phyloP scores from a whole-genome alignment of 495 filamentous ascomycete genomes.

The Penicillium pulvis region DNA sequence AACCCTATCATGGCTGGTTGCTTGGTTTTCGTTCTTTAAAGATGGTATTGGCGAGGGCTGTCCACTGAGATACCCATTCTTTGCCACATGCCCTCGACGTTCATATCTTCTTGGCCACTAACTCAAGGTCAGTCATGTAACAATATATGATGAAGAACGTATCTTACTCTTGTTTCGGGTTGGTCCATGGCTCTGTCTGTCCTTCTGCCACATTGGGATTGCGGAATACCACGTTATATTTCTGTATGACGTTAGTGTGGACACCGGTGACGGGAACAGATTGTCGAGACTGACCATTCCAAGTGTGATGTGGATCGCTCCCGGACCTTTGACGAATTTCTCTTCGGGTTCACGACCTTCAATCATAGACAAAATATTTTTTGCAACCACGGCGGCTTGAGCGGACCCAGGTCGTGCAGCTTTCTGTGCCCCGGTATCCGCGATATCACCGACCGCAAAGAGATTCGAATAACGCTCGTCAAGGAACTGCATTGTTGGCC shows the following conservation, averaged over 20 bases:
- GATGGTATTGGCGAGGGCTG: conserved; percentile 22
- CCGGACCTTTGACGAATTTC: conserved; percentile 34
- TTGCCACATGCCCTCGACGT: conserved; percentile 50
- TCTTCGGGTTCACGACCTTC: conserved; percentile 34
- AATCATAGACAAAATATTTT: conserved; percentile 56
- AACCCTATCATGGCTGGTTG: too few species aligned
- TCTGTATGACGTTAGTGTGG: conserved; percentile 26
- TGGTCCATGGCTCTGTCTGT: conserved; percentile 47
- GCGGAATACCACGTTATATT: conserved; percentile 51
- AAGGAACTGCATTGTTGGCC: conserved; percentile 58
- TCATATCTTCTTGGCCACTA: conserved; percentile 52
- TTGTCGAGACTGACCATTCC: conserved; percentile 45
- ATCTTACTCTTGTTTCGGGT: conserved; percentile 47
- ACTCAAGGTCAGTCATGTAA: conserved; percentile 15
- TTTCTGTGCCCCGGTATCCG: conserved; percentile 57
- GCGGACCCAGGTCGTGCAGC: conserved; percentile 54
- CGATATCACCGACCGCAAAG: conserved; percentile 64
- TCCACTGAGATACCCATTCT: conserved; percentile 32
- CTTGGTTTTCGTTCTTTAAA: not conserved
- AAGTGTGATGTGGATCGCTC: conserved; percentile 52
- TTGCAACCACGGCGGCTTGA: conserved; percentile 54
- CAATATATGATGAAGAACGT: not conserved
- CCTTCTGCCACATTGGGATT: conserved; percentile 48
- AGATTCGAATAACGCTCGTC: conserved; percentile 51
- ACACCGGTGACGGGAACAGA: not conserved